A percentile compares a stretch with the other conserved stretches of the same genome.
Evolutionary conservation across 257 asterid species (phyloP).

Genomic region (Nicotiana attenuata): DNA sequence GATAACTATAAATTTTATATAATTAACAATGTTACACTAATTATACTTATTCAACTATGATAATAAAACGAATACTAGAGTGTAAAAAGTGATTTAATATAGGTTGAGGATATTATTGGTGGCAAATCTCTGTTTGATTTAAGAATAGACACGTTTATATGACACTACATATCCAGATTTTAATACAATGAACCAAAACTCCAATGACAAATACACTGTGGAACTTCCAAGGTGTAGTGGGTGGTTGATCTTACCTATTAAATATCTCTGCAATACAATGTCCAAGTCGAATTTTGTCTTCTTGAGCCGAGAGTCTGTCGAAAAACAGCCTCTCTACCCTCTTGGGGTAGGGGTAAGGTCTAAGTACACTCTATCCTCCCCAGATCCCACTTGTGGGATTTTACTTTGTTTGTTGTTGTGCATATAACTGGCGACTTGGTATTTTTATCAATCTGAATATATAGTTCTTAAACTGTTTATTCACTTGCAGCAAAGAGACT

Average conservation of each 20-base stretch:
- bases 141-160: not conserved
- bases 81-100: not conserved
- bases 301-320: too few relatives aligned
- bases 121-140: not conserved
- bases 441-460: not conserved
- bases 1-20: too few relatives aligned
- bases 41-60: not conserved
- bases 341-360: too few relatives aligned
- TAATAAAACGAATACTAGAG: too few relatives aligned
- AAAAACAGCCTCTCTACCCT: too few relatives aligned
- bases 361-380: too few relatives aligned
- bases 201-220: not conserved
- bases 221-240: not conserved
- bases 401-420: not conserved
- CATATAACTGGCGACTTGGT: not conserved
- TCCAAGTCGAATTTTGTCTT: not conserved
- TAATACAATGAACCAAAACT: not conserved
- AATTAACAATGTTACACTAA: not conserved
- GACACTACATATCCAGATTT: too few relatives aligned
- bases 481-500: constrained; percentile 63
- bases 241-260: not conserved
- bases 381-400: too few relatives aligned
- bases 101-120: not conserved
- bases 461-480: not conserved
- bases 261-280: not conserved